These are phyloP conservation scores for Gleditsia sinensis DNA, from an alignment of 306 rosid species.

Conservation along the genomic window DNA sequence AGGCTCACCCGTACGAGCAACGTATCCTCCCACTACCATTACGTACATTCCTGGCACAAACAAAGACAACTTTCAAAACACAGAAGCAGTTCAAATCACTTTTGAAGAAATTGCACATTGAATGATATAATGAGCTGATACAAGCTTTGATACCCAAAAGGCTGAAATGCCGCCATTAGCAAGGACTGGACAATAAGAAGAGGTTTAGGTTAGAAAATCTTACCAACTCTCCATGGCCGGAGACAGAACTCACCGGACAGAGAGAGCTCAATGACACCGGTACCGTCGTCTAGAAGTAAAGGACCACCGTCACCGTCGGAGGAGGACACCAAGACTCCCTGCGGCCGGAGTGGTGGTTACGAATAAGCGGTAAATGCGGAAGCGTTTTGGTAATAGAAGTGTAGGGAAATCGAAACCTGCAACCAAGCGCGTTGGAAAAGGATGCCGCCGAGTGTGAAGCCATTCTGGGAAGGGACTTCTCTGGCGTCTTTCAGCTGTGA, in stretches of 20 bases:
- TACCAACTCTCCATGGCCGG: slow-evolving; percentile 63
- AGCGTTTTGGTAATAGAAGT: neutral
- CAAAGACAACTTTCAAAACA: neutral
- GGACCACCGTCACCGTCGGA: slow-evolving; percentile 33
- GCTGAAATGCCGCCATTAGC: neutral
- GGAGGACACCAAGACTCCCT: slow-evolving; percentile 65
- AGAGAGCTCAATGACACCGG: slow-evolving; percentile 64
- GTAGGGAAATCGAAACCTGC: slow-evolving; percentile 45
- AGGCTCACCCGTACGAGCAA: slow-evolving; percentile 41
- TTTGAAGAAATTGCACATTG: neutral
- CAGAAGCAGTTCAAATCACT: neutral
- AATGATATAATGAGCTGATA: neutral
- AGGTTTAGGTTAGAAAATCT: neutral
- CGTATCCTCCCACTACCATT: slow-evolving; percentile 79
- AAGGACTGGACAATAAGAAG: neutral
- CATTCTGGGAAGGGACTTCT: slow-evolving; percentile 40
- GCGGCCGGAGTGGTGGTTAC: neutral
- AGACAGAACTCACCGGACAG: slow-evolving; percentile 57
- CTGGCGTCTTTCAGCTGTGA: slow-evolving; percentile 60
- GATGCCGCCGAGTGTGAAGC: slow-evolving; percentile 60
- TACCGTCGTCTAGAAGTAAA: slow-evolving; percentile 75
- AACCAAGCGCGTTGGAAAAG: slow-evolving; percentile 91
- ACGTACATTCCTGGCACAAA: slow-evolving; percentile 76
- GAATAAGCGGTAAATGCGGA: slow-evolving; percentile 11
- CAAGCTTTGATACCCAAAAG: neutral